Evolutionary conservation across 1,139 yeast species (phyloP).

Genomic region (Taphrina wiesneri): DNA sequence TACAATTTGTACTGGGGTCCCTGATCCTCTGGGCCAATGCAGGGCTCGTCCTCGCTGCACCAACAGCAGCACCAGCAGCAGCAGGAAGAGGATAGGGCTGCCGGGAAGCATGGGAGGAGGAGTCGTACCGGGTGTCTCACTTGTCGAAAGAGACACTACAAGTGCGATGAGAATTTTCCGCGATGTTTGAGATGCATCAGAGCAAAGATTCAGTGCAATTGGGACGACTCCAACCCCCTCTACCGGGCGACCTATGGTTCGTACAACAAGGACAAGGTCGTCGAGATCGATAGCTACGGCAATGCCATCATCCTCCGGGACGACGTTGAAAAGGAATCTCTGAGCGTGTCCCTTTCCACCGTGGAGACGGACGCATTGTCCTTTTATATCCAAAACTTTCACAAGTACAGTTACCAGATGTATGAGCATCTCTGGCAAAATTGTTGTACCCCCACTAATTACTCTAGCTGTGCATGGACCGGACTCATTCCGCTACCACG

Average conservation of each 20-base stretch:
- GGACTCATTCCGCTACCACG: constrained; percentile 22
- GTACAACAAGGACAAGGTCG: background rate
- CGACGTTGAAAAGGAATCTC: background rate
- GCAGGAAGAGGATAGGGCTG: background rate
- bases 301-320: constrained; percentile 1
- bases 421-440: background rate
- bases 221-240: background rate
- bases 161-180: constrained; percentile 12
- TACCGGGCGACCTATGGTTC: background rate
- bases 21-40: background rate
- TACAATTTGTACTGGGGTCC: too few relatives aligned
- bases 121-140: constrained; percentile 43
- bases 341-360: constrained; percentile 11
- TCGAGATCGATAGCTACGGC: constrained; percentile 1
- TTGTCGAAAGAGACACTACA: constrained; percentile 41
- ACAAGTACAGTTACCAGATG: constrained; percentile 15
- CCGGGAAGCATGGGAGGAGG: constrained; percentile 33
- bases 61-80: background rate
- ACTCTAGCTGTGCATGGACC: constrained; percentile 18
- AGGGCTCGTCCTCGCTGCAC: background rate
- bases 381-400: constrained; percentile 9
- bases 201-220: background rate
- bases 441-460: background rate
- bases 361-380: constrained; percentile 4
- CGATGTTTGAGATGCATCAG: constrained; percentile 5